Base-by-base conservation (phyloP, 2,329 filamentous ascomycete species). In the Simplicillium aogashimaense region DNA sequence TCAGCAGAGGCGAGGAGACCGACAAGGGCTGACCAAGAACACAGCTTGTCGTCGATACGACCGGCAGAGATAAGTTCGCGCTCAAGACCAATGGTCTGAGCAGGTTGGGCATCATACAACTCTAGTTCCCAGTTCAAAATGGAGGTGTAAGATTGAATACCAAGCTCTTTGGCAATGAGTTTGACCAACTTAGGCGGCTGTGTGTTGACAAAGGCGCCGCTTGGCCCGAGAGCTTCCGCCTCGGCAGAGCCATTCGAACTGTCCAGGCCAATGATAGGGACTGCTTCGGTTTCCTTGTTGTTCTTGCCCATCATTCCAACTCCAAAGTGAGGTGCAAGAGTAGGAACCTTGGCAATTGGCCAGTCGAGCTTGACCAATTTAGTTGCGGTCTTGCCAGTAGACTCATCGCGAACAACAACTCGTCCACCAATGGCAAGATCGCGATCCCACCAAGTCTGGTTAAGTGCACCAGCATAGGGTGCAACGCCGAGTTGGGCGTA, bases 101-200 rank as follows among this genome's bases (percentile, higher is more conserved):
- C 89, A 8, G 89, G 86, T 58, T 95, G 88, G 4, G 78, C 76
- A 62, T 97, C 92, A 57, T 83, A 98, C 28, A 98, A 81, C 65
- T 98, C 92, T 30, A 97, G 77, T 57, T 98, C 92, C 92, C 92
- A 98, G 66, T 92, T 94, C 42, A 95, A 67, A 47, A 98, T 95
- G 39, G 72, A 76, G 50, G 70, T 75, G 57, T 83, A 80, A 45
- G 86, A 78, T 16, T 50, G 46, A 45, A 97, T 76, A 25, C 77
- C 78, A n/a, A 97, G 73, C 57, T 92, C 74, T 12, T 74, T 74
- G 7, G 83, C 76, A 54, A 98, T 94, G 15, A 87, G 77, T 57
- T 83, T 80, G 44, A 97, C 87, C 15, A 98, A 75, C 47, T 81
- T 80, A 20, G 84, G 81, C 1, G 92, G 90, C 60, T 98, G 92